phyloP scores from a whole-genome alignment of 2,329 filamentous ascomycete genomes.

The Aspergillus texensis region DNA sequence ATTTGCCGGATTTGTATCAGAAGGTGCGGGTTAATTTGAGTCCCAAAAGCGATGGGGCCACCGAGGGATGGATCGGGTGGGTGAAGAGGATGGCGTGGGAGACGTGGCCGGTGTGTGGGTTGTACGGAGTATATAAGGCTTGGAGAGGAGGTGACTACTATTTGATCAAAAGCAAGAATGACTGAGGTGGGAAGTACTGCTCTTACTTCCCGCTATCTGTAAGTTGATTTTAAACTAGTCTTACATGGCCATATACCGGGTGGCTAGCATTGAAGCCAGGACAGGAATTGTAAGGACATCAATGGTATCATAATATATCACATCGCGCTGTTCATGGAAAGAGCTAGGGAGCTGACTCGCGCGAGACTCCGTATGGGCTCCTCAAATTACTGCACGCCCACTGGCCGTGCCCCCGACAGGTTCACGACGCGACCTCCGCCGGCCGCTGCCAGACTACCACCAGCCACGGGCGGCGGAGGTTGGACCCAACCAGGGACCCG shows the following conservation, averaged over 20 bases:
- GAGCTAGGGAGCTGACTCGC: not conserved
- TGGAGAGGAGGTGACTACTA: constrained; percentile 29
- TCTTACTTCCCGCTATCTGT: no score
- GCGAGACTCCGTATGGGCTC: not conserved
- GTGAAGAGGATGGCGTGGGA: constrained; percentile 21
- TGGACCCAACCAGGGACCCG: constrained; percentile 78
- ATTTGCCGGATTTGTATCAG: constrained; percentile 25
- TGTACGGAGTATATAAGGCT: constrained; percentile 29
- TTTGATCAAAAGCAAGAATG: constrained; percentile 7
- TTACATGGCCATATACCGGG: not conserved
- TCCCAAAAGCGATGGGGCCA: not conserved
- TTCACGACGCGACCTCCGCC: constrained; percentile 60
- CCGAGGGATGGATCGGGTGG: constrained; percentile 16
- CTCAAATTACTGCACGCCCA: constrained; percentile 38
- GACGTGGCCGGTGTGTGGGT: constrained; percentile 28
- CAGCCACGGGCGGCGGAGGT: constrained; percentile 20
- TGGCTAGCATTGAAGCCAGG: not conserved
- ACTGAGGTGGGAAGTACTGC: not conserved
- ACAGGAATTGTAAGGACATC: not conserved
- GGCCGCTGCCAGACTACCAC: constrained; percentile 26
- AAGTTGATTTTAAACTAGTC: not conserved
- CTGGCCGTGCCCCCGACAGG: constrained; percentile 57
- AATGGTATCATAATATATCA: not conserved
- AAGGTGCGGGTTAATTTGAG: constrained; percentile 20
- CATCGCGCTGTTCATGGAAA: not conserved